Base-by-base conservation (phyloP, 208 protist genomes). In the Porcisia deanei region DNA sequence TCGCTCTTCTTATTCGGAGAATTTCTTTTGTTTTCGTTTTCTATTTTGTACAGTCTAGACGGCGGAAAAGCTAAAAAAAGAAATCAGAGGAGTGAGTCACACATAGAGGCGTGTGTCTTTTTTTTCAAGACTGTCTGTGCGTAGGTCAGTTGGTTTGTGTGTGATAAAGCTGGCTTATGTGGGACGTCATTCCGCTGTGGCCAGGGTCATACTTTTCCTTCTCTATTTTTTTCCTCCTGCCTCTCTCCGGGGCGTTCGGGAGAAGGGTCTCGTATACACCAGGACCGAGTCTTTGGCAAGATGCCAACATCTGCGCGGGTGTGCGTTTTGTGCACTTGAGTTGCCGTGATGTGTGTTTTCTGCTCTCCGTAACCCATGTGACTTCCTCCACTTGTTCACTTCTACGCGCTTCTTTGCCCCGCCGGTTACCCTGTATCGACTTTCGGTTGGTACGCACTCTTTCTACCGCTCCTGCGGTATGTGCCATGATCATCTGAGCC, bases 341-440 rank as follows among this genome's bases (percentile, higher is more conserved):
- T 30, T 57, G 43, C 47, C 54, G 66, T 41, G 47, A 57, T 47
- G 9, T 12, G 12, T n/a, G 14, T 71, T 22, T 37, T 10, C 25
- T 8, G 14, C 30, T 58, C 53, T 49, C n/a, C n/a, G 47, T 41
- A 30, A 12, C 18, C 16, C 25, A 55, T 54, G 39, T 52, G 25
- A 41, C 63, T 61, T 22, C 64, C 65, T 72, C 39, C 30, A 39
- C 37, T 57, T 47, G 1, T 66, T 34, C 39, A 47, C 39, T n/a
- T 30, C n/a, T 76, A 52, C 39, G 63, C 69, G 66, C 45, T 71
- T 83, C 37, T 16, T 12, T 45, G 22, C 16, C 10, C 10, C 47
- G 47, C 10, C 52, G 10, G 3, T 8, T 55, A 43, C 63, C 52
- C 12, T n/a, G 2, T 8, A 14, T 41, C 18, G 20, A 22, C 45